Base-by-base conservation (phyloP, 2,329 filamentous ascomycete genomes). In the Thelonectria blattea region DNA sequence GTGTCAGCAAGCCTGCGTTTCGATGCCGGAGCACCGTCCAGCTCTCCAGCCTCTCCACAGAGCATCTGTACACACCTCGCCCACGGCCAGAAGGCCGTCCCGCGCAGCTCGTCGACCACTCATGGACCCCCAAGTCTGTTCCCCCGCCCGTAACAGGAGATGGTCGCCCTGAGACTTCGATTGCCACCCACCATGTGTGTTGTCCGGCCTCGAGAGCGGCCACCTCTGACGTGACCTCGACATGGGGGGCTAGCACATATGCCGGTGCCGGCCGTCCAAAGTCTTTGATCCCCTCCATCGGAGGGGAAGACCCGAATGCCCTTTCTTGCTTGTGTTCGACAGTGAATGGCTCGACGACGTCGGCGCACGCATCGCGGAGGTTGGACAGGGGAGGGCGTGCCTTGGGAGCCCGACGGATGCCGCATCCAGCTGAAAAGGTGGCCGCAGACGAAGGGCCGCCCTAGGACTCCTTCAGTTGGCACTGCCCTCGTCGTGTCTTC, bases 171-270 rank as follows among this genome's bases (percentile, higher is more conserved):
- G 75, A 79, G 39, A 85, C 65, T 68, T 85, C 79, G 52, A 85
- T 74, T 3, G 81, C 80, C 2, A 75, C 79, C 83, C 80, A 85
- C n/a, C 84, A 63, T 11, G 65, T 72, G 32, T 71, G 67, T 39
- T 70, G 68, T 3, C 71, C 73, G 39, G 74, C 70, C 6, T 74
- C 70, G 1, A 80, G 66, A 1, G 73, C 68, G 5, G 71, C 72
- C 6, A 73, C 68, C 50, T 83, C 80, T 1, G 81, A 76, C 0
- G 75, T 81, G 22, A 83, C 76, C 15, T 71, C 68, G 22, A 85
- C 74, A 27, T 73, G 71, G 5, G 82, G 83, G 5, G 76, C 72
- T 14, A 83, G 68, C 6, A 82, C 68, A 45, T 39, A 60, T 45
- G 56, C 46, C 8, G 18, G 24, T 22, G 34, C 48, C 30, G 46